These are phyloP conservation scores for Plasmodium gaboni DNA, from an alignment of 169 alveolate genomes.

Conservation along the genomic window DNA sequence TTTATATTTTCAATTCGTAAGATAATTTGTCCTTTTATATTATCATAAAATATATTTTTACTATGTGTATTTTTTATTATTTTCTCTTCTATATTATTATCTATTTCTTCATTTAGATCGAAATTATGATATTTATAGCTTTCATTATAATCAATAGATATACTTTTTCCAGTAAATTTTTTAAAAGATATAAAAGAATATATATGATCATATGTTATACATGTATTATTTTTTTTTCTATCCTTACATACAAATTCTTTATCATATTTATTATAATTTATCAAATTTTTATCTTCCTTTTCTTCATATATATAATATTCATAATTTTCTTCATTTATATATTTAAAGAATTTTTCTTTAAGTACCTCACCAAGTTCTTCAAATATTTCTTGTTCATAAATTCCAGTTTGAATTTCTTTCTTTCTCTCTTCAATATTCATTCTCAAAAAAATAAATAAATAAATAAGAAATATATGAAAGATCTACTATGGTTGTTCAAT, in stretches of 20 bases:
- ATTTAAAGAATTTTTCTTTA: slow-evolving; percentile 26
- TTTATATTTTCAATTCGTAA: slow-evolving; percentile 33
- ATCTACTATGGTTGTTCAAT: no score
- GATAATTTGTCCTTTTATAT: neutral
- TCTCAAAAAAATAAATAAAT: neutral
- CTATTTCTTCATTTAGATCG: neutral
- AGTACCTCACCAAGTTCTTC: slow-evolving; percentile 41
- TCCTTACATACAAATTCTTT: neutral
- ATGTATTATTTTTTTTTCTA: slow-evolving; percentile 8
- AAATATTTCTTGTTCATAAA: slow-evolving; percentile 31
- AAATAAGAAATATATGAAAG: neutral
- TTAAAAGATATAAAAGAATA: slow-evolving; percentile 43
- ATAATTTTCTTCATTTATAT: slow-evolving; percentile 45
- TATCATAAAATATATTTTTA: neutral
- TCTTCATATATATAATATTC: slow-evolving; percentile 43
- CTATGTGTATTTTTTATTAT: neutral
- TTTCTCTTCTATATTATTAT: neutral
- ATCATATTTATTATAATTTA: neutral
- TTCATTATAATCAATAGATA: neutral
- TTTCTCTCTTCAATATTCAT: slow-evolving; percentile 44
- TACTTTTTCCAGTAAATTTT: slow-evolving; percentile 47
- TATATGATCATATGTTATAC: slow-evolving; percentile 11
- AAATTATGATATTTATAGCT: neutral
- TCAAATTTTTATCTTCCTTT: neutral
- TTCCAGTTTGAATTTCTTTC: slow-evolving; percentile 35